Evolutionary conservation across 1,139 yeast species (phyloP).

Genomic region (Entelexis sorbosivorans): DNA sequence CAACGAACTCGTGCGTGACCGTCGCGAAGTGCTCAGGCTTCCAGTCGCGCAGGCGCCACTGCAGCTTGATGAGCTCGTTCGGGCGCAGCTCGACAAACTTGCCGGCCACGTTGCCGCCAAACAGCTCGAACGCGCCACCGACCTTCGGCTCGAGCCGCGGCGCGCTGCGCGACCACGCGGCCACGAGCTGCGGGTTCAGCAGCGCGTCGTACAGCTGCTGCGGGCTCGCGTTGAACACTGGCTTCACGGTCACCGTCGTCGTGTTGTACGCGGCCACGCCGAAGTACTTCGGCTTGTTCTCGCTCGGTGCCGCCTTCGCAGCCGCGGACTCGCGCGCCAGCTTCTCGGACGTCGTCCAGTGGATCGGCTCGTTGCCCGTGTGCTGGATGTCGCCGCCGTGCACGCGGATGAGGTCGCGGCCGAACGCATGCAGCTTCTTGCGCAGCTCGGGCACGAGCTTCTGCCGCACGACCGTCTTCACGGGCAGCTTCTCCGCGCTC

Average conservation of each 20-base stretch:
- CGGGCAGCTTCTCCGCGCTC: conserved; percentile 42
- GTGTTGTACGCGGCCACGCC: conserved; percentile 49
- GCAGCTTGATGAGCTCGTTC: conserved; percentile 50
- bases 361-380: conserved; percentile 33
- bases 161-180: conserved; percentile 80
- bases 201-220: conserved; percentile 71
- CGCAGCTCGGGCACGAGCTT: conserved; percentile 62
- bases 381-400: conserved; percentile 86
- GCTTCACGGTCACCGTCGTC: conserved; percentile 63
- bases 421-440: conserved; percentile 49
- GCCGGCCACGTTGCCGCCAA: conserved; percentile 84
- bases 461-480: conserved; percentile 44
- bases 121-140: conserved; percentile 57
- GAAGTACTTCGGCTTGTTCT: conserved; percentile 34
- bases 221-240: conserved; percentile 77
- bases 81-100: conserved; percentile 49
- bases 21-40: conserved; percentile 67
- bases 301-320: not conserved
- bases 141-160: conserved; percentile 52
- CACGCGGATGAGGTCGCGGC: conserved; percentile 58
- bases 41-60: conserved; percentile 90
- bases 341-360: conserved; percentile 30
- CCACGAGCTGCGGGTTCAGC: conserved; percentile 61
- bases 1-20: conserved; percentile 53
- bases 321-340: conserved; percentile 5